Base-by-base conservation (phyloP, 2,329 filamentous ascomycete genomes). In the Trichoderma semiorbis region DNA sequence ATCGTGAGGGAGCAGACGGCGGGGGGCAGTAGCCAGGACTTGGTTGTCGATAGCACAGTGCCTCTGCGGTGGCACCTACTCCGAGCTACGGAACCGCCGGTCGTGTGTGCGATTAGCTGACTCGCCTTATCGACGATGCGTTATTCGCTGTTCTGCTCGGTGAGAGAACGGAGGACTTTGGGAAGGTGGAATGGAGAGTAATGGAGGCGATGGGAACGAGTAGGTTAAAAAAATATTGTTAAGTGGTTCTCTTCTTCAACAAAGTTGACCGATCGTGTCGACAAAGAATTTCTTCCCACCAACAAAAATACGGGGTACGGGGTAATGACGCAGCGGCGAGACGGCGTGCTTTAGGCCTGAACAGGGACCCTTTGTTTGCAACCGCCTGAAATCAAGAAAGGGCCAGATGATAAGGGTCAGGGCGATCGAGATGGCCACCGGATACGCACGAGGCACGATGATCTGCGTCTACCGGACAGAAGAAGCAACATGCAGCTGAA, bases 1-100 rank as follows among this genome's bases (percentile, higher is more conserved):
- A 39, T 28, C 18, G 26, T 24, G 50, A 24, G 30, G 24, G 55
- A 18, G n/a, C 43, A 21, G 14, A 18, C 55, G 10, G 55, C 34
- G 53, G 36, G 26, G 32, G 10, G 34, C 65, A 5, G 65, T 58
- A 68, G 55, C 66, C 66, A 50, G 4, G 66, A 69, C 65, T 57
- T 26, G 64, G 18, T 7, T 28, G 21, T 34, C n/a, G 55, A 69
- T 60, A 61, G 34, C 66, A 61, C 66, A 69, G 55, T 61, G 66
- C 34, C 55, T 39, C 50, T 57, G 66, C 66, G 26, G 65, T 60
- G 26, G 65, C 65, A 68, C 65, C 65, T 68, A 21, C 65, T 68
- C 34, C n/a, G 65, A 67, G 64, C 24, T 55, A 67, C 64, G 64
- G 64, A 43, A 43, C 53, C 3, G 50, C 32, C 50, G 64, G 64